phyloP scores from a whole-genome alignment of 306 rosid genomes.

The Cucumis cinereus region DNA sequence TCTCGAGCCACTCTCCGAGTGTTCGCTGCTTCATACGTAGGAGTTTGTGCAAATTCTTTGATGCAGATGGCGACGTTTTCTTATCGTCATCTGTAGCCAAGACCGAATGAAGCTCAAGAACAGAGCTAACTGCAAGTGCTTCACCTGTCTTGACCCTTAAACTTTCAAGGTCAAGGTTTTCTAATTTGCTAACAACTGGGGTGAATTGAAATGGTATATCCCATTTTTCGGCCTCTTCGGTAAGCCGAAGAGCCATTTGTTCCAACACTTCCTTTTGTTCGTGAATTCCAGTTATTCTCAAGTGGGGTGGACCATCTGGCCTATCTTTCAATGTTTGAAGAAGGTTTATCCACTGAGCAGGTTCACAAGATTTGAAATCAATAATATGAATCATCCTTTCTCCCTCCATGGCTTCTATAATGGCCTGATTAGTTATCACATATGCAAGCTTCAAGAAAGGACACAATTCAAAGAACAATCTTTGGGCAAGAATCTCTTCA shows the following conservation, averaged over 20 bases:
- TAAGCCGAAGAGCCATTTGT: constrained; percentile 44
- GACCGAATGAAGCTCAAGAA: constrained; percentile 65
- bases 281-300: constrained; percentile 77
- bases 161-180: constrained; percentile 52
- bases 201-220: constrained; percentile 68
- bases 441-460: constrained; percentile 70
- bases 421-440: constrained; percentile 67
- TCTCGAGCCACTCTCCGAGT: constrained; percentile 56
- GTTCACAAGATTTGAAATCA: constrained; percentile 68
- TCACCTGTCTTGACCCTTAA: constrained; percentile 77
- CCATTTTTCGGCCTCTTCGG: constrained; percentile 52
- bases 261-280: constrained; percentile 55
- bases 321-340: constrained; percentile 39
- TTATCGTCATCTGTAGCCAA: constrained; percentile 58
- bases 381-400: constrained; percentile 65
- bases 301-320: constrained; percentile 63
- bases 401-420: constrained; percentile 65
- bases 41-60: constrained; percentile 33
- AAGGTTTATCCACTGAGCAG: constrained; percentile 68
- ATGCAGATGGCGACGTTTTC: constrained; percentile 35
- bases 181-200: constrained; percentile 52
- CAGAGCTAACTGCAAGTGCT: constrained; percentile 67
- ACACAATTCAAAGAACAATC: constrained; percentile 56
- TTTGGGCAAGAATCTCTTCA: constrained; percentile 39
- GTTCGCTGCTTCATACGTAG: constrained; percentile 40